These are phyloP conservation scores for Podaxis mareebaensis DNA, from an alignment of 768 basidiomycete species.

Conservation along the genomic window DNA sequence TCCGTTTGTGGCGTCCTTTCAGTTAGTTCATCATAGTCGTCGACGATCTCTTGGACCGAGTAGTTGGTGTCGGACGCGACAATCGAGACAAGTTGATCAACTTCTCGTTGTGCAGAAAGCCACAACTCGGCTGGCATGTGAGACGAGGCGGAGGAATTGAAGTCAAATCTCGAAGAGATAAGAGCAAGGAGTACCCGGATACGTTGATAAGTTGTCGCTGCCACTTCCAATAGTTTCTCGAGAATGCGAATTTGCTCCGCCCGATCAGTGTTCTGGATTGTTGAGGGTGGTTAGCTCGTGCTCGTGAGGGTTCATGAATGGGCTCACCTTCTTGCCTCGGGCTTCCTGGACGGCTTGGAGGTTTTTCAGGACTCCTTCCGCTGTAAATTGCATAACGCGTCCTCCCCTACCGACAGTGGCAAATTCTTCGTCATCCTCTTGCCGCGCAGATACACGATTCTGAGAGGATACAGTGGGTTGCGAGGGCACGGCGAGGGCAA, in stretches of 20 bases:
- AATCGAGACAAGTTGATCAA: constrained; percentile 84
- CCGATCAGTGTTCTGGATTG: constrained; percentile 87
- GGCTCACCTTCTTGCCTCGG: constrained; percentile 88
- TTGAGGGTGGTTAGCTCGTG: neutral
- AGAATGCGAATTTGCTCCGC: constrained; percentile 91
- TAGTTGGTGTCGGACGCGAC: constrained; percentile 73
- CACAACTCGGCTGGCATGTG: constrained; percentile 95
- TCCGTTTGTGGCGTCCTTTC: constrained; percentile 81
- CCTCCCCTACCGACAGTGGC: constrained; percentile 92
- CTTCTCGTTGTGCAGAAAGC: constrained; percentile 82
- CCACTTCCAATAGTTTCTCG: constrained; percentile 82
- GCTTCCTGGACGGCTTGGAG: constrained; percentile 91
- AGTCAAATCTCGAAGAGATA: constrained; percentile 95
- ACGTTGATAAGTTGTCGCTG: constrained; percentile 86
- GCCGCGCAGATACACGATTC: constrained; percentile 39
- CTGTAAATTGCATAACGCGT: constrained; percentile 75
- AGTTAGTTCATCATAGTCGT: constrained; percentile 88
- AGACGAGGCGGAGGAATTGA: constrained; percentile 81
- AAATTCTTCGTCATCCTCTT: constrained; percentile 69
- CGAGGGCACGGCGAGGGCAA: constrained; percentile 44
- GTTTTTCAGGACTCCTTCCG: constrained; percentile 89
- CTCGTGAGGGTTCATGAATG: constrained; percentile 11
- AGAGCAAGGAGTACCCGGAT: constrained; percentile 94
- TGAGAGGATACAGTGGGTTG: constrained; percentile 34
- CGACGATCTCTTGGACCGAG: constrained; percentile 81